Percentiles rank a stretch among this genome's conserved stretches.
phyloP scores from a whole-genome alignment of 495 filamentous ascomycete genomes.

The Aspergillus panamensis region DNA sequence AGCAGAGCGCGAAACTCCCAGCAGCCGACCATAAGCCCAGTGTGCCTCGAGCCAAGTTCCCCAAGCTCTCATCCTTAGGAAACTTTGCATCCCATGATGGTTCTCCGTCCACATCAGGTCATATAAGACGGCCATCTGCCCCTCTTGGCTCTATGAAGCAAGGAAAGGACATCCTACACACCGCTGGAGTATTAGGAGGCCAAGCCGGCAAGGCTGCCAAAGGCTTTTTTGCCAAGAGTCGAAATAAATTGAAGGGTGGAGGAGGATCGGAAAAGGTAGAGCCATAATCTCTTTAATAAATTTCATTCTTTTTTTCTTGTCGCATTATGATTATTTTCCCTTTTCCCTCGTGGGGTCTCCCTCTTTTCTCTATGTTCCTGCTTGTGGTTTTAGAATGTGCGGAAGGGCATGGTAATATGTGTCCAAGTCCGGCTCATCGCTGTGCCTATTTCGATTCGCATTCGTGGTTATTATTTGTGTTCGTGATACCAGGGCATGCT shows the following conservation, averaged over 20 bases:
- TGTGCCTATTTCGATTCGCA: slow-evolving; percentile 2
- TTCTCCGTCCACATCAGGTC: slow-evolving; percentile 33
- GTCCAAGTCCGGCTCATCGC: background rate
- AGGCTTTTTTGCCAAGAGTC: slow-evolving; percentile 81
- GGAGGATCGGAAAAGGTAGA: slow-evolving; percentile 77
- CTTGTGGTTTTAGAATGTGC: background rate
- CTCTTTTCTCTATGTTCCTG: slow-evolving; percentile 26
- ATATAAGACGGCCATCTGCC: slow-evolving; percentile 35
- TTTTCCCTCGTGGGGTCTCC: slow-evolving; percentile 22
- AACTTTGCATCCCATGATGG: slow-evolving; percentile 41
- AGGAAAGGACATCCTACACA: slow-evolving; percentile 80
- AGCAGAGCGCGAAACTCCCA: slow-evolving; percentile 31
- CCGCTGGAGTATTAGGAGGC: slow-evolving; percentile 67
- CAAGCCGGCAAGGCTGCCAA: slow-evolving; percentile 76
- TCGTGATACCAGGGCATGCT: slow-evolving; percentile 33
- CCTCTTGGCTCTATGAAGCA: slow-evolving; percentile 39
- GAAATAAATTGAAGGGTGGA: slow-evolving; percentile 65
- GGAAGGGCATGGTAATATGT: slow-evolving; percentile 1
- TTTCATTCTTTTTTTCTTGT: slow-evolving; percentile 1
- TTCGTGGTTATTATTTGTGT: slow-evolving; percentile 8
- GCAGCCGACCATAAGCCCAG: slow-evolving; percentile 30
- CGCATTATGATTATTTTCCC: slow-evolving; percentile 18
- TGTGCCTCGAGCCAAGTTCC: slow-evolving; percentile 45
- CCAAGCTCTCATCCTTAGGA: slow-evolving; percentile 38
- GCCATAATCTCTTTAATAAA: slow-evolving; percentile 47